These are phyloP conservation scores for Saksenaea vasiformis DNA, from an alignment of 371 early-diverging fungal species.

Conservation along the genomic window DNA sequence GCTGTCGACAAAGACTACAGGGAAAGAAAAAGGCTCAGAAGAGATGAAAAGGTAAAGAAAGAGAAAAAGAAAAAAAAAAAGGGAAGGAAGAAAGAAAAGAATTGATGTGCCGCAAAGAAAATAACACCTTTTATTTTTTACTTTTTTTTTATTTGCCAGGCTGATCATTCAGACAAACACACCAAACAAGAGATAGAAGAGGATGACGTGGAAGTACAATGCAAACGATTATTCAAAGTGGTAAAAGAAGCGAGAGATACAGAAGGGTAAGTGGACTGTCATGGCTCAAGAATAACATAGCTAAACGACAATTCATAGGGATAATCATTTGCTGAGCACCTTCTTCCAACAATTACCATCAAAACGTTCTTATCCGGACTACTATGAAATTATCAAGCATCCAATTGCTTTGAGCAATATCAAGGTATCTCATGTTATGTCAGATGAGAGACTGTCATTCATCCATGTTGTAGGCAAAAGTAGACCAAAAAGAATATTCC, in stretches of 20 bases:
- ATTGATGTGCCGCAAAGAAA: background rate
- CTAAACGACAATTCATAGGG: constrained; percentile 7
- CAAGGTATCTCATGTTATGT: constrained; percentile 31
- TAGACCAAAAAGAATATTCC: constrained; percentile 54
- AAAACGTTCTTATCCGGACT: constrained; percentile 82
- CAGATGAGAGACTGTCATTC: background rate
- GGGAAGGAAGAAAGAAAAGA: background rate
- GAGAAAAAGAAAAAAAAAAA: background rate
- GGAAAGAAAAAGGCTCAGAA: constrained; percentile 24
- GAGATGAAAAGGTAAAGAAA: constrained; percentile 15
- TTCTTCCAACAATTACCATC: constrained; percentile 81
- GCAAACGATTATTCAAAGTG: constrained; percentile 30
- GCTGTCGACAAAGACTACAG: constrained; percentile 24
- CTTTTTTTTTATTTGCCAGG: background rate
- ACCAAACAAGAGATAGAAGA: background rate
- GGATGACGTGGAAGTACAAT: constrained; percentile 4
- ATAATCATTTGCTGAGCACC: constrained; percentile 62
- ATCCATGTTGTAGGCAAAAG: constrained; percentile 32
- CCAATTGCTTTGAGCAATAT: constrained; percentile 82
- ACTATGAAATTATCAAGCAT: constrained; percentile 82
- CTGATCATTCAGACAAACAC: background rate
- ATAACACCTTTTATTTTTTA: background rate
- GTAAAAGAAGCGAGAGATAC: constrained; percentile 35
- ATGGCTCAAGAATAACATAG: background rate
- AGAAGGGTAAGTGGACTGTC: constrained; percentile 34